These are phyloP conservation scores for Marchantia paleacea DNA, from an alignment of 225 moss, liverwort and hornwort genomes.

Conservation along the genomic window DNA sequence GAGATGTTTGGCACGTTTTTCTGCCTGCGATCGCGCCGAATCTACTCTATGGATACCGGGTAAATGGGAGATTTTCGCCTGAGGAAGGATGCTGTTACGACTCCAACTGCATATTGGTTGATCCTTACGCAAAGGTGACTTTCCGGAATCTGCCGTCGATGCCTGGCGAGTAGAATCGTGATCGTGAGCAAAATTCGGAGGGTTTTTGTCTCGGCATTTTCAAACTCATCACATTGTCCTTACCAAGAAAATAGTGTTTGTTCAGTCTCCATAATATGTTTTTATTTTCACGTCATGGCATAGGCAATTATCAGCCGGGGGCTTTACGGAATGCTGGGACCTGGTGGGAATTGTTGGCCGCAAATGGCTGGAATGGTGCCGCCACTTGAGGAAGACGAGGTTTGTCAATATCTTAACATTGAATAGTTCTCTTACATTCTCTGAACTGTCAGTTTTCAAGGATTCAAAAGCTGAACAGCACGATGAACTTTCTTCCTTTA, in stretches of 20 bases:
- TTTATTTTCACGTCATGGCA: conserved; percentile 9
- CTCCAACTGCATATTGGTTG: conserved; percentile 58
- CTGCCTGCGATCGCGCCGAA: conserved; percentile 63
- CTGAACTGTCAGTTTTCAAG: not conserved
- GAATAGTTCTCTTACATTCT: not conserved
- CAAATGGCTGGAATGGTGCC: conserved; percentile 99
- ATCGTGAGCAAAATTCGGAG: not conserved
- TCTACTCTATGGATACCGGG: conserved; percentile 77
- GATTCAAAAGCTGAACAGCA: not conserved
- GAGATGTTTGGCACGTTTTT: conserved; percentile 86
- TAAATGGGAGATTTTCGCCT: conserved; percentile 54
- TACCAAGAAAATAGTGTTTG: no score
- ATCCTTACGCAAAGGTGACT: conserved; percentile 89
- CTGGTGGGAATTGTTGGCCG: conserved; percentile 83
- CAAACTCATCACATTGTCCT: no score
- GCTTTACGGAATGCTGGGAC: conserved; percentile 65
- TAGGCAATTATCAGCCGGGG: conserved; percentile 91
- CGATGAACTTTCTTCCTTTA: not conserved
- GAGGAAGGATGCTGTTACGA: conserved; percentile 77
- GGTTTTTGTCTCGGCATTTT: no score
- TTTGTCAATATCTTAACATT: conserved; percentile 25
- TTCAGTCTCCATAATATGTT: not conserved
- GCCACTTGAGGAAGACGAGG: conserved; percentile 66
- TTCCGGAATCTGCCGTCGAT: not conserved
- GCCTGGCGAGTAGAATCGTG: not conserved